Percentiles rank a stretch among this genome's conserved stretches.
phyloP scores from a whole-genome alignment of 208 protist species.

The Acanthamoeba lenticulata region DNA sequence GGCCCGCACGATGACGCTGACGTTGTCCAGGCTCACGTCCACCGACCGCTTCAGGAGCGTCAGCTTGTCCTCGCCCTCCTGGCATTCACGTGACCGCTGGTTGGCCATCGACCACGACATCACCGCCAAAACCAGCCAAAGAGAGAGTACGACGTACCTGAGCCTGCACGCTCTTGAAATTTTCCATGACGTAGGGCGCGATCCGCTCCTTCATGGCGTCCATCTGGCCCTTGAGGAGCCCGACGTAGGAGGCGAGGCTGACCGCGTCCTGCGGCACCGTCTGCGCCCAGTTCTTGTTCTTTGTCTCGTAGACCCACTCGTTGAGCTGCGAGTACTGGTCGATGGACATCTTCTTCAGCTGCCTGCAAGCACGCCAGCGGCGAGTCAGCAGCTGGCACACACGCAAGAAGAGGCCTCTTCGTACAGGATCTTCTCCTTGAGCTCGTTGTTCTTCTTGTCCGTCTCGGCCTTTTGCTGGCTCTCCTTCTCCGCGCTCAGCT shows the following conservation, averaged over 20 bases:
- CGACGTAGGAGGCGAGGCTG: background rate
- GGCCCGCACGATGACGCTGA: background rate
- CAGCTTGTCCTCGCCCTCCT: background rate
- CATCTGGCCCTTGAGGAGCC: background rate
- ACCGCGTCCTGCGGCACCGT: background rate
- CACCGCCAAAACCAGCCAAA: too few species aligned
- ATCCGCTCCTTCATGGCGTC: slow-evolving; percentile 7
- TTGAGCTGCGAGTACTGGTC: background rate
- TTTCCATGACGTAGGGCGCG: background rate
- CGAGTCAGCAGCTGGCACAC: background rate
- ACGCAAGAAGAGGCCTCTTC: background rate
- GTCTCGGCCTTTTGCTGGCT: background rate
- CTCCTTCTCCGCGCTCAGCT: background rate
- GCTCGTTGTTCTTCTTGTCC: background rate
- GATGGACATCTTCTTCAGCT: background rate
- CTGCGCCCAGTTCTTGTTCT: background rate
- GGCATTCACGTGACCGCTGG: too few species aligned
- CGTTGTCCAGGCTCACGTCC: slow-evolving; percentile 26
- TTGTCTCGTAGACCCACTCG: slow-evolving; percentile 10
- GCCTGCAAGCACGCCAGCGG: background rate
- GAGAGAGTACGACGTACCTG: background rate
- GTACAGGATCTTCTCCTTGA: background rate
- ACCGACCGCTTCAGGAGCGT: background rate
- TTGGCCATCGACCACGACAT: too few species aligned
- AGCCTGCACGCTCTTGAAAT: background rate